Conservation (phyloP, 441 rosid genomes). For the Erysimum pusillum region DNA sequence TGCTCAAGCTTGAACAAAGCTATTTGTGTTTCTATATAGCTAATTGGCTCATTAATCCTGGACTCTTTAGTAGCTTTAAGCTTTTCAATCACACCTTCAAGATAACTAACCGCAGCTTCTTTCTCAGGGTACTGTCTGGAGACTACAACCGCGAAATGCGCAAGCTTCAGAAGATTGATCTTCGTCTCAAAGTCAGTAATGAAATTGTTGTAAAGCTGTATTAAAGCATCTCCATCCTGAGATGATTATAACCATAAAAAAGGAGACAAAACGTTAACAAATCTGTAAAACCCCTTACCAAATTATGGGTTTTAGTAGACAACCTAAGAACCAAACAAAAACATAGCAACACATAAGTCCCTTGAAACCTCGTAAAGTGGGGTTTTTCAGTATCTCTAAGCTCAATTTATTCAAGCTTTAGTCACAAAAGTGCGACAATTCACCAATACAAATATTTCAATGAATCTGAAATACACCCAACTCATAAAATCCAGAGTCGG, state of each 20-base stretch:
- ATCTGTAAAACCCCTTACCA: conserved; percentile 9
- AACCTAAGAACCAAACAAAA: conserved; percentile 33
- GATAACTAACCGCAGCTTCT: conserved; percentile 87
- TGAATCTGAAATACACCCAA: conserved; percentile 26
- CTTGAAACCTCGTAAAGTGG: conserved; percentile 2
- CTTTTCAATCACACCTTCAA: conserved; percentile 85
- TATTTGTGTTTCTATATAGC: conserved; percentile 85
- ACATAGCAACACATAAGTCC: conserved; percentile 22
- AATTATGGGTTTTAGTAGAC: conserved; percentile 10
- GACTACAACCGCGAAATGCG: conserved; percentile 89
- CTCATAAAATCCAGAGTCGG: conserved; percentile 12
- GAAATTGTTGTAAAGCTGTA: conserved; percentile 88
- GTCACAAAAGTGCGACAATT: conserved; percentile 5
- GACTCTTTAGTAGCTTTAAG: conserved; percentile 78
- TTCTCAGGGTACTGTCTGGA: conserved; percentile 90
- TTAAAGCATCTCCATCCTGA: conserved; percentile 94
- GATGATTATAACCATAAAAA: conserved; percentile 9
- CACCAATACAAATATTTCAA: background rate
- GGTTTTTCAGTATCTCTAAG: conserved; percentile 6
- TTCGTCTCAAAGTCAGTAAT: conserved; percentile 95
- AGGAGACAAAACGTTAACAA: background rate
- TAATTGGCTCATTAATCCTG: conserved; percentile 83
- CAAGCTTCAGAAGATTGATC: conserved; percentile 95
- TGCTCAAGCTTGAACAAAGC: conserved; percentile 86
- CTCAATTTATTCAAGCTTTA: conserved; percentile 25